Evolutionary conservation across 177 flowering plant genomes (phyloP).

Genomic region (Vitis hybrid): DNA sequence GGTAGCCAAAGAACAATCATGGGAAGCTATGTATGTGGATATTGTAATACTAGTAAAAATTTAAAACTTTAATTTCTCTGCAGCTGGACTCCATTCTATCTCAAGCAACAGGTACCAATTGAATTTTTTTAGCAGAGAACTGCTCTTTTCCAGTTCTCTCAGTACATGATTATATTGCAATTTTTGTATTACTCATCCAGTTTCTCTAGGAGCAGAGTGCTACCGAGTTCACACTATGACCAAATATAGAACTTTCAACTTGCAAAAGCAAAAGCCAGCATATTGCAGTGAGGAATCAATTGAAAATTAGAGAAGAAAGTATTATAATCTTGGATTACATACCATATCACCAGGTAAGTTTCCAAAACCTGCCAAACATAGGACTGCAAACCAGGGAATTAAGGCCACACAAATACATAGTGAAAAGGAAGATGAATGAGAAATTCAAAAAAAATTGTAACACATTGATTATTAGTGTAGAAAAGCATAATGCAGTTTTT

Average conservation of each 20-base stretch:
- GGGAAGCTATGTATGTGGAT: background rate
- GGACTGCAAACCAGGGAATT: conserved; percentile 49
- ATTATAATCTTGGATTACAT: conserved; percentile 21
- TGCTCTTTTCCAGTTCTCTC: no score
- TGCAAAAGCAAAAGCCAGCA: background rate
- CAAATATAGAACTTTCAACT: no score
- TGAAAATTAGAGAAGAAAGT: conserved; percentile 2
- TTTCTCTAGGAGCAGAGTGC: no score
- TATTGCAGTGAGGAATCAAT: background rate
- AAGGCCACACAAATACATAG: conserved; percentile 45
- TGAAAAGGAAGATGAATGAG: conserved; percentile 4
- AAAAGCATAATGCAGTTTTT: conserved; percentile 1
- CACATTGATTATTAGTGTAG: no score
- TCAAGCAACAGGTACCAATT: no score
- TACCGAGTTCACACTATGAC: no score
- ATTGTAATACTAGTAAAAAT: background rate
- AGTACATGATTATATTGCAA: no score
- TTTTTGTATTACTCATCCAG: no score
- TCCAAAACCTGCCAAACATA: conserved; percentile 98
- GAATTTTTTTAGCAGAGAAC: no score
- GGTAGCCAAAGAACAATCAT: background rate
- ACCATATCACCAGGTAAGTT: conserved; percentile 99
- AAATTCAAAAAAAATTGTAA: background rate
- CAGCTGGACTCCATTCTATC: no score
- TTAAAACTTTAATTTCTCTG: background rate